phyloP scores from a whole-genome alignment of 306 rosid species.

The Gleditsia sinensis region DNA sequence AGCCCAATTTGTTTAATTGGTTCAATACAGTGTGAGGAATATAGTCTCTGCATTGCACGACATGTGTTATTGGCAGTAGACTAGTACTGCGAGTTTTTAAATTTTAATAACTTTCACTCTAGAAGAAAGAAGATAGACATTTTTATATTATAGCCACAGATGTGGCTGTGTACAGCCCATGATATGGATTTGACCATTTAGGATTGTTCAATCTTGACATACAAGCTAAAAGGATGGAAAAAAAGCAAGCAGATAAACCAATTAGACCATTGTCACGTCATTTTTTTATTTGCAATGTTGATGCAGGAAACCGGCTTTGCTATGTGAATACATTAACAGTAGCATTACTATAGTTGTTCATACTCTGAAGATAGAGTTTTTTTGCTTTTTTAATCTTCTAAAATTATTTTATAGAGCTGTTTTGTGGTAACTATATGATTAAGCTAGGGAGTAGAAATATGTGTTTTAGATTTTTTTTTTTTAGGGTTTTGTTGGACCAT shows the following conservation, averaged over 20 bases:
- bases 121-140: neutral
- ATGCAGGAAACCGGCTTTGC: no score
- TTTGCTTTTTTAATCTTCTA: neutral
- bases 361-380: neutral
- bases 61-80: neutral
- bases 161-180: neutral
- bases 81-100: neutral
- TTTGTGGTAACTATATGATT: neutral
- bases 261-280: no score
- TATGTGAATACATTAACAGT: no score
- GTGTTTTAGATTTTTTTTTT: neutral
- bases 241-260: no score
- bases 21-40: slow-evolving; percentile 8
- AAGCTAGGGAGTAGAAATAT: neutral
- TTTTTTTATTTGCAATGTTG: no score
- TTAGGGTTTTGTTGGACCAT: no score
- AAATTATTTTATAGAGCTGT: neutral
- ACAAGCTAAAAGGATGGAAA: neutral
- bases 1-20: slow-evolving; percentile 15
- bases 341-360: neutral
- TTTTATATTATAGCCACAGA: neutral
- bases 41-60: slow-evolving; percentile 7
- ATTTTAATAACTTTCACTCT: neutral
- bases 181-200: neutral
- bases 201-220: neutral